Conservation (phyloP, 306 rosid genomes). For the Mimosa bimucronata region DNA sequence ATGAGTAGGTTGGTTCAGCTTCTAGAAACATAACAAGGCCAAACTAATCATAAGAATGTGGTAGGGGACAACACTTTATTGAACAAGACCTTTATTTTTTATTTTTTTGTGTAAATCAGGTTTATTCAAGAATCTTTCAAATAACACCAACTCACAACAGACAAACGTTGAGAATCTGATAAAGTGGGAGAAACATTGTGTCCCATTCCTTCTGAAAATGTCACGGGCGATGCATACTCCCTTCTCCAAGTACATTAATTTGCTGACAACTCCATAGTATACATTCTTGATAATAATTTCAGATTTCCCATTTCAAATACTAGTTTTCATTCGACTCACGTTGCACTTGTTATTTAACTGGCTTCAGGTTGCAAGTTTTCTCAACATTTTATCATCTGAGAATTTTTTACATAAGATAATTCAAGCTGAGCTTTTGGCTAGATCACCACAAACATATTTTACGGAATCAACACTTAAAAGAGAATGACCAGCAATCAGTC, state of each 20-base stretch:
- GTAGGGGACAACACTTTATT: background rate
- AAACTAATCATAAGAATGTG: background rate
- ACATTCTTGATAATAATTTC: background rate
- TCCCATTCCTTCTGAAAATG: background rate
- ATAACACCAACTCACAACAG: slow-evolving; percentile 42
- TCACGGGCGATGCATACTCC: slow-evolving; percentile 27
- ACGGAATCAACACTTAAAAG: slow-evolving; percentile 17
- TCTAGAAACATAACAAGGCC: background rate
- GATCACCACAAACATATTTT: background rate
- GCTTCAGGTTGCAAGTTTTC: background rate
- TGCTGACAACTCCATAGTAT: slow-evolving; percentile 25
- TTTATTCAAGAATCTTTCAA: background rate
- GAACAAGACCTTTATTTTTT: background rate
- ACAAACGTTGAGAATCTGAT: slow-evolving; percentile 41
- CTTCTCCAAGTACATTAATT: slow-evolving; percentile 20
- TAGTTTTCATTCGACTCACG: background rate
- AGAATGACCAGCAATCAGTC: slow-evolving; percentile 41
- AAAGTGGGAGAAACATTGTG: slow-evolving; percentile 22
- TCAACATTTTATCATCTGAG: background rate
- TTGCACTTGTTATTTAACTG: slow-evolving; percentile 15
- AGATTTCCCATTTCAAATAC: slow-evolving; percentile 21
- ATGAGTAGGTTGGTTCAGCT: too few relatives aligned
- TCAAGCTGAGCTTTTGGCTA: slow-evolving; percentile 23
- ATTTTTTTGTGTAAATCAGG: background rate
- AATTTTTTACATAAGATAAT: background rate